A percentile compares a stretch with the other conserved stretches of the same genome.
phyloP scores from a whole-genome alignment of 2,329 filamentous ascomycete species.

The Gyromitra esculenta region DNA sequence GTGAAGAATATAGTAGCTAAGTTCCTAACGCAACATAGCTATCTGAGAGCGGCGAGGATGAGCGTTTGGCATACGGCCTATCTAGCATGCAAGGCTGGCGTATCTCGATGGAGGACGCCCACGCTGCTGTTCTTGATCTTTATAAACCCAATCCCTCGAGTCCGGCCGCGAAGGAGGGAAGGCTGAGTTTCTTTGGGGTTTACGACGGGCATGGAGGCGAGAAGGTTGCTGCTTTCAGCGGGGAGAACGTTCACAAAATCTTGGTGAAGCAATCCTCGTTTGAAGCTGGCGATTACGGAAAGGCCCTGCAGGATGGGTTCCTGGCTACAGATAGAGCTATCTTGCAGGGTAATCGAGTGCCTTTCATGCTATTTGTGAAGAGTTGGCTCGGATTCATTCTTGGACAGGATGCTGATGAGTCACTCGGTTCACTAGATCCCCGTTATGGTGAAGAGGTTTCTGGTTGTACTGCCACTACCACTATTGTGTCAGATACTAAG shows the following conservation, averaged over 20 bases:
- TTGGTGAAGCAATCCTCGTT: slow-evolving; percentile 94
- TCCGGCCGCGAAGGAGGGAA: slow-evolving; percentile 73
- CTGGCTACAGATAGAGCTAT: slow-evolving; percentile 95
- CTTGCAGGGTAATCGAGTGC: slow-evolving; percentile 76
- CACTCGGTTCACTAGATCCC: slow-evolving; percentile 72
- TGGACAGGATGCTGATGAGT: slow-evolving; percentile 48
- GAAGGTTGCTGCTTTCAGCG: slow-evolving; percentile 92
- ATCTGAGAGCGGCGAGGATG: slow-evolving; percentile 91
- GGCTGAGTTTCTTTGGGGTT: slow-evolving; percentile 95
- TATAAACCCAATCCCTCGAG: slow-evolving; percentile 68
- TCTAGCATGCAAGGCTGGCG: slow-evolving; percentile 99
- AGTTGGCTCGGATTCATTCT: slow-evolving; percentile 48
- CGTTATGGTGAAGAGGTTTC: slow-evolving; percentile 98
- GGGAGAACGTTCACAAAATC: slow-evolving; percentile 92
- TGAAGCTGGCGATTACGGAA: slow-evolving; percentile 88
- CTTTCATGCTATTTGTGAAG: slow-evolving; percentile 44
- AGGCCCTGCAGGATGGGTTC: slow-evolving; percentile 96
- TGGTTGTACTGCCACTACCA: slow-evolving; percentile 94
- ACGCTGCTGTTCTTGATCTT: slow-evolving; percentile 88
- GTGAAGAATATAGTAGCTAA: slow-evolving; percentile 21
- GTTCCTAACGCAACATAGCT: slow-evolving; percentile 66
- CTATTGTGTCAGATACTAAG: slow-evolving; percentile 86
- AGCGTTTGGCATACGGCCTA: slow-evolving; percentile 88
- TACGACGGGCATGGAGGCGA: slow-evolving; percentile 98
- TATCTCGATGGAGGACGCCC: slow-evolving; percentile 99